Evolutionary conservation across 2,329 filamentous ascomycete genomes (phyloP), one percentile per base, ranked within the genome.

Genomic region (Fusarium sarcochroum): DNA sequence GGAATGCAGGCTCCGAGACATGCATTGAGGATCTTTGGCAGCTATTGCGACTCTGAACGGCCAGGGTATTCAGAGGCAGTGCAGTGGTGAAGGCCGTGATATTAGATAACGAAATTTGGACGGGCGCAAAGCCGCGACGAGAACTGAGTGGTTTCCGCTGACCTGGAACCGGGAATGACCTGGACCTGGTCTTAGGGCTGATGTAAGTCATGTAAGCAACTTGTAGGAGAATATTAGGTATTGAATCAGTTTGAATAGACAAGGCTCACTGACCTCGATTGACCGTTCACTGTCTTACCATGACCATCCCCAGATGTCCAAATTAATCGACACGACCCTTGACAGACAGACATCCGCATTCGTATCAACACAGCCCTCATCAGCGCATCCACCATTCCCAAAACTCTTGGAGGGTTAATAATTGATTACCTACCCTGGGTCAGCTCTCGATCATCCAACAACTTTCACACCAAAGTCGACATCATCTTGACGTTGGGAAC

Each of bases 401-500:
- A 63, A 69, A 50, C 34, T 34, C 27, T 35, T 27, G 25, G 32
- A 14, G 25, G 25, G 25, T 27, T 27, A 13, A 23, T 21, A 25
- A 48, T 48, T 46, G 30, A 54, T 69, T 47, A 35, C 40, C 25
- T 41, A 49, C 44, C 57, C 67, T 58, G 66, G 62, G 66, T 69
- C 46, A 47, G 30, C 27, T 20, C 51, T 46, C 23, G 23, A 59
- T 34, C 27, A 15, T 42, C 23, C 40, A 50, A 27, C 18, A 40
- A 18, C 34, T 53, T 40, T 32, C 52, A 23, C 23, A 48, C 30
- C 50, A 54, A 46, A 20, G 35, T 53, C 50, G 66, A 65, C 66
- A 67, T 69, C 66, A 69, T 70, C 34, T 58, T 67, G 52, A 69
- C 66, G 66, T 59, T 53, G 17, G 23, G 7, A 21, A 41, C 62